Percentiles rank a stretch among this genome's conserved stretches.
These are phyloP conservation scores for Spiromastix sp. DNA, from an alignment of 2,329 filamentous ascomycete genomes.

Conservation along the genomic window DNA sequence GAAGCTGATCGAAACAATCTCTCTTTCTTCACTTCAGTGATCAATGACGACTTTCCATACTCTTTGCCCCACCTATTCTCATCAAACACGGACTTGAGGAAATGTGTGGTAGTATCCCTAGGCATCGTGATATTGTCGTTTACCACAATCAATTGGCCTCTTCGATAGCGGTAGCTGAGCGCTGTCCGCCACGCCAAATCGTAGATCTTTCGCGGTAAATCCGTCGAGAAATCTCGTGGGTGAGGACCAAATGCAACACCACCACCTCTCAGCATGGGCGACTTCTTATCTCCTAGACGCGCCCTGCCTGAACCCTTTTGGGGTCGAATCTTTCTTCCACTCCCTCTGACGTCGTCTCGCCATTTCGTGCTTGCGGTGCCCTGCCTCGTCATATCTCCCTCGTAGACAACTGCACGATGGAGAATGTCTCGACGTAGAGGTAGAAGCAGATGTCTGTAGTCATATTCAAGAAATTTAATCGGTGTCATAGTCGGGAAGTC, in stretches of 20 bases:
- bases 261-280: slow-evolving; percentile 71
- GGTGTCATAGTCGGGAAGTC: slow-evolving; percentile 85
- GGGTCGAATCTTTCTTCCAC: slow-evolving; percentile 65
- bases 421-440: slow-evolving; percentile 85
- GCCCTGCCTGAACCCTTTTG: slow-evolving; percentile 82
- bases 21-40: slow-evolving; percentile 52
- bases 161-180: slow-evolving; percentile 78
- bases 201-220: slow-evolving; percentile 79
- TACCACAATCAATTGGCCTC: slow-evolving; percentile 77
- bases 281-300: slow-evolving; percentile 70
- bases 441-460: slow-evolving; percentile 70
- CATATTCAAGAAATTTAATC: slow-evolving; percentile 64
- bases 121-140: slow-evolving; percentile 64
- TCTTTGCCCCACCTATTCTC: slow-evolving; percentile 58
- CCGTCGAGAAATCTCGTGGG: slow-evolving; percentile 80
- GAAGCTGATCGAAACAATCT: slow-evolving; percentile 59
- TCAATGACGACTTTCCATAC: slow-evolving; percentile 62
- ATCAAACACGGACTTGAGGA: slow-evolving; percentile 58
- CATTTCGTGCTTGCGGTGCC: slow-evolving; percentile 79
- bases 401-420: slow-evolving; percentile 83
- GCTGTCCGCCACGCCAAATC: slow-evolving; percentile 93
- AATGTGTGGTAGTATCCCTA: slow-evolving; percentile 40
- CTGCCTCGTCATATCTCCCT: slow-evolving; percentile 78
- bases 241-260: slow-evolving; percentile 85
- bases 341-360: slow-evolving; percentile 73